Evolutionary conservation across 768 basidiomycete genomes (phyloP).

Genomic region (Melanogaster broomeanus): DNA sequence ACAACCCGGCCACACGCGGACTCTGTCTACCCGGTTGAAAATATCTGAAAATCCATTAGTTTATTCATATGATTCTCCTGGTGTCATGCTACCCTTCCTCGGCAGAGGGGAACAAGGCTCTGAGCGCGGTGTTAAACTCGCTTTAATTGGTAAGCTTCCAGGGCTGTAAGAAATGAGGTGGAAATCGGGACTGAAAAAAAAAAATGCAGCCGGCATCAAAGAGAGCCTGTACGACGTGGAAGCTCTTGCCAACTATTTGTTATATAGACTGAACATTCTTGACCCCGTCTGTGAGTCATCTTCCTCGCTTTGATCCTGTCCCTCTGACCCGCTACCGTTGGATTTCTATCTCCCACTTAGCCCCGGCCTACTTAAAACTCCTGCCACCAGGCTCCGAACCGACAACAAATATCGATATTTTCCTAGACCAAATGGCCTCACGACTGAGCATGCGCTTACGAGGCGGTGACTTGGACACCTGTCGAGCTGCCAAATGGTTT

Average conservation of each 20-base stretch:
- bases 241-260: constrained; percentile 79
- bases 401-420: constrained; percentile 59
- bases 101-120: constrained; percentile 84
- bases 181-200: constrained; percentile 2
- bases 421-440: constrained; percentile 67
- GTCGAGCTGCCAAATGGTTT: constrained; percentile 78
- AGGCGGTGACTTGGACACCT: constrained; percentile 70
- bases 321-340: not conserved
- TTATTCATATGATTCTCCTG: constrained; percentile 95
- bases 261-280: constrained; percentile 81
- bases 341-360: constrained; percentile 35
- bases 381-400: constrained; percentile 57
- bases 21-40: constrained; percentile 86
- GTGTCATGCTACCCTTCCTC: constrained; percentile 95
- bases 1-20: constrained; percentile 87
- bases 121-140: constrained; percentile 91
- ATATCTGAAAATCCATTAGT: constrained; percentile 78
- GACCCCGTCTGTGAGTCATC: constrained; percentile 62
- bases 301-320: constrained; percentile 7
- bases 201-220: constrained; percentile 81
- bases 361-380: constrained; percentile 68
- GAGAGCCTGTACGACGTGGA: constrained; percentile 88
- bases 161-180: not conserved
- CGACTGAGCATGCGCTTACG: constrained; percentile 83
- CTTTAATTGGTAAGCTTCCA: constrained; percentile 78